Evolutionary conservation across 2,329 filamentous ascomycete genomes (phyloP).

Genomic region (Penicillium sclerotigenum): DNA sequence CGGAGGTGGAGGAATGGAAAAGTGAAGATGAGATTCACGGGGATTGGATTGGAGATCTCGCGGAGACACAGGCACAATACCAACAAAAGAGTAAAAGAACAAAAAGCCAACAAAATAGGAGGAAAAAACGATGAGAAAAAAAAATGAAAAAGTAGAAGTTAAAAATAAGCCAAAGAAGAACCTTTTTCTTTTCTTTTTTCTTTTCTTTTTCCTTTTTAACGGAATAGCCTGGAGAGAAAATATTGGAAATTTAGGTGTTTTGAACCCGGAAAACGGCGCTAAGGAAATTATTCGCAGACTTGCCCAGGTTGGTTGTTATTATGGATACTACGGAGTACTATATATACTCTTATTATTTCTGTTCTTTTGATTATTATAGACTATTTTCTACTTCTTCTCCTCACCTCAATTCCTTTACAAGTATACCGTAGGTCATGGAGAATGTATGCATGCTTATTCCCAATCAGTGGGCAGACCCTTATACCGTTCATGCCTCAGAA

Average conservation of each 20-base stretch:
- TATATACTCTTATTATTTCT: neutral
- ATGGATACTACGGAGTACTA: no score
- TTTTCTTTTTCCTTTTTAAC: no score
- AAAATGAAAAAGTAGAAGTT: neutral
- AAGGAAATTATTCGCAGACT: slow-evolving; percentile 7
- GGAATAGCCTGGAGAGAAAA: neutral
- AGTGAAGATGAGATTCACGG: slow-evolving; percentile 9
- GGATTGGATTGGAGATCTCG: slow-evolving; percentile 6
- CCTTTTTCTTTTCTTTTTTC: neutral
- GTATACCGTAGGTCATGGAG: neutral
- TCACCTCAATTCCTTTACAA: neutral
- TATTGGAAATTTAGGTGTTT: neutral
- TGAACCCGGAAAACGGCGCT: slow-evolving; percentile 2
- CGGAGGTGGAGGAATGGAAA: slow-evolving; percentile 1
- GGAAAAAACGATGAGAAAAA: neutral
- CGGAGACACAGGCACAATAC: neutral
- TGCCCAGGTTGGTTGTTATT: neutral
- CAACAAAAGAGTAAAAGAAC: neutral
- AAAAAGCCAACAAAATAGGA: neutral
- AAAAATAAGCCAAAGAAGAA: neutral
- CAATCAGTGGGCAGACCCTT: neutral
- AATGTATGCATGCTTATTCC: neutral
- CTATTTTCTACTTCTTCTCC: neutral
- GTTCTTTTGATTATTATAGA: neutral
- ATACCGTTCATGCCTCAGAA: neutral